These are phyloP conservation scores for Pseudogymnoascus sp. DNA, from an alignment of 2,329 filamentous ascomycete species.

Conservation along the genomic window DNA sequence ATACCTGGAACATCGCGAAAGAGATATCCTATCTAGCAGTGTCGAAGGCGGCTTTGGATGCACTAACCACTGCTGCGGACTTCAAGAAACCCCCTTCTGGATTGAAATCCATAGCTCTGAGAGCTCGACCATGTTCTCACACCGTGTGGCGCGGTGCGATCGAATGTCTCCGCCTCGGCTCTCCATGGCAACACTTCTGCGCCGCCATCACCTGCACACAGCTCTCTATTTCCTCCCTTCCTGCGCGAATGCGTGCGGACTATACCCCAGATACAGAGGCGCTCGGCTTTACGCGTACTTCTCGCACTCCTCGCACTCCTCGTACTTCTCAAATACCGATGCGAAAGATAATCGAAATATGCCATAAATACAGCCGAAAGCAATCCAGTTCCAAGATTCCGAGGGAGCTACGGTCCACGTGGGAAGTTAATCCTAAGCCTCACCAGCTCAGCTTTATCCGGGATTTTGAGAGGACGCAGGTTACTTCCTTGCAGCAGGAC, in stretches of 20 bases:
- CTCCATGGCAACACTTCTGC: constrained; percentile 11
- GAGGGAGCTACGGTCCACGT: not conserved
- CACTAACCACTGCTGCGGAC: constrained; percentile 8
- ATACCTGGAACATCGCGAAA: constrained; percentile 12
- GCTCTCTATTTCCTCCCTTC: constrained; percentile 11
- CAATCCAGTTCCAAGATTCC: constrained; percentile 2
- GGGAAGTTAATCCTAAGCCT: constrained; percentile 8
- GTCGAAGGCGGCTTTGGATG: constrained; percentile 13
- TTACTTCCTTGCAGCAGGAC: constrained; percentile 8
- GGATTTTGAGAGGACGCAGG: constrained; percentile 10
- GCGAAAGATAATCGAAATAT: constrained; percentile 12
- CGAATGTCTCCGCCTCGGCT: constrained; percentile 12
- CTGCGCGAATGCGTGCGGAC: constrained; percentile 9
- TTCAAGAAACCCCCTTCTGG: constrained; percentile 10
- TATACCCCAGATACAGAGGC: constrained; percentile 8
- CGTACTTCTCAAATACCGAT: constrained; percentile 6
- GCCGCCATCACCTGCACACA: constrained; percentile 11
- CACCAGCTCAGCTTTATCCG: constrained; percentile 12
- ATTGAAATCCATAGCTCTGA: constrained; percentile 8
- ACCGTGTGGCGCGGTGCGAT: constrained; percentile 9
- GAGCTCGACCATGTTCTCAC: constrained; percentile 11
- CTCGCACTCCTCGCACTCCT: not conserved
- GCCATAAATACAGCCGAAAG: constrained; percentile 10
- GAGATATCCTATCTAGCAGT: constrained; percentile 13
- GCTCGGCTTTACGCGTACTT: constrained; percentile 10